Base-by-base conservation (phyloP, 1,284 basidiomycete species). In the Exobasidium cylindrosporum region DNA sequence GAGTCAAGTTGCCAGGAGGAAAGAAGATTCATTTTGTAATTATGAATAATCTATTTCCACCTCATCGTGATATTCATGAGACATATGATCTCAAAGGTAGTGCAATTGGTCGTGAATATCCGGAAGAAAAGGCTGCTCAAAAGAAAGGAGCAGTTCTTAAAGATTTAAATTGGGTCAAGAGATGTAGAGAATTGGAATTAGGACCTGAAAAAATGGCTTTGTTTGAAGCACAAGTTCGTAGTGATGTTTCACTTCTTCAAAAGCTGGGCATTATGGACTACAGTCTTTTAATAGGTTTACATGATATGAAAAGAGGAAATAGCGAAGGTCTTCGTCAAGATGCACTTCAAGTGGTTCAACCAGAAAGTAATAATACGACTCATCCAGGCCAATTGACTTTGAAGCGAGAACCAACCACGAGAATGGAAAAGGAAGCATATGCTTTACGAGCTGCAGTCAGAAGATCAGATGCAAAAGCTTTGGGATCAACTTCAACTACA, bases 41-140 rank as follows among this genome's bases (percentile, higher is more conserved):
- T 82, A 97, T 98, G 94, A 98, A 98, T 84, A 98, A 98, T 80
- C 85, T 98, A 49, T 97, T 98, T 83, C 95, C 95, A 0, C 90
- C 95, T 0, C 95, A 97, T 82, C 88, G 92, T 70, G 96, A 98
- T 80, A 86, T 98, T 53, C 95, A 98, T 82, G 95, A 97, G 83
- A 96, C 94, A 32, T 98, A 91, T 80, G 95, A 98, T 80, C 84
- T 98, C 68, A 98, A 98, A 79, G 95, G 95, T 0, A 92, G 90
- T 46, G 92, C 93, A 0, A 88, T 93, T 1, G 93, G 94, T 0
- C 84, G 95, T 29, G 86, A 89, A 80, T 95, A 92, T 69, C 85
- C 92, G 0, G 93, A 95, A 79, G 91, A 91, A 54, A 90, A 88
- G 80, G 89, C 88, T 1, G 82, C 83, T 61, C 80, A 85, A 76